phyloP scores from a whole-genome alignment of 768 basidiomycete species.

The Pholiota microspora region DNA sequence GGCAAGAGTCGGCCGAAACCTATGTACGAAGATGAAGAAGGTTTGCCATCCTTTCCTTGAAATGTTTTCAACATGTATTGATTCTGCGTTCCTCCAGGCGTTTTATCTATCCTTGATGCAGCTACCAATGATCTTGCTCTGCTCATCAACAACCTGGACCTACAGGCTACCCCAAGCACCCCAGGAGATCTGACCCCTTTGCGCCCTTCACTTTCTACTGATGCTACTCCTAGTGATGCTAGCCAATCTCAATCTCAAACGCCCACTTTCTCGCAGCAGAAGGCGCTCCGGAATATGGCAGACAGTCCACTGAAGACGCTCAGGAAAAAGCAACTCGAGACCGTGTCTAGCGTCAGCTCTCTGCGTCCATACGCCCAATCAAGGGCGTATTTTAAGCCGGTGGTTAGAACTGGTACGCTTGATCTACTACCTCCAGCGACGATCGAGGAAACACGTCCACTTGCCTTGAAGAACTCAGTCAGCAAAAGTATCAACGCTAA shows the following conservation, averaged over 20 bases:
- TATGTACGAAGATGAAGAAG: constrained; percentile 53
- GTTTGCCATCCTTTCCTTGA: constrained; percentile 28
- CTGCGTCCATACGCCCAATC: constrained; percentile 1
- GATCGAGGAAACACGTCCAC: not conserved
- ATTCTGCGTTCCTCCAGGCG: constrained; percentile 34
- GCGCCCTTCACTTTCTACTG: constrained; percentile 17
- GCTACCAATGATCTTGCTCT: constrained; percentile 79
- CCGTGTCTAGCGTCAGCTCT: constrained; percentile 1
- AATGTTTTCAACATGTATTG: not conserved
- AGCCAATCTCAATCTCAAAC: constrained; percentile 24
- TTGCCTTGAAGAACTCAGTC: not conserved
- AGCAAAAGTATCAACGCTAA: constrained; percentile 4
- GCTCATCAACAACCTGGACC: constrained; percentile 76
- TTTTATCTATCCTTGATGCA: constrained; percentile 69
- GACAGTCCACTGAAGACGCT: constrained; percentile 38
- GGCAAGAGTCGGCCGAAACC: constrained; percentile 46
- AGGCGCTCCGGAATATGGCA: constrained; percentile 20
- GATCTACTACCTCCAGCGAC: constrained; percentile 4
- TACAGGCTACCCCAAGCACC: constrained; percentile 70
- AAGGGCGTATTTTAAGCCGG: not conserved
- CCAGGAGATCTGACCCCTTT: constrained; percentile 49
- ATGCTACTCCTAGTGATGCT: constrained; percentile 9
- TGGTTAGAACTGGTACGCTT: not conserved
- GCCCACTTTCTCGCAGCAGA: constrained; percentile 16
- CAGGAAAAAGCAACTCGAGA: constrained; percentile 5